Base-by-base conservation (phyloP, 2,329 filamentous ascomycete genomes). In the Alternaria alternata region DNA sequence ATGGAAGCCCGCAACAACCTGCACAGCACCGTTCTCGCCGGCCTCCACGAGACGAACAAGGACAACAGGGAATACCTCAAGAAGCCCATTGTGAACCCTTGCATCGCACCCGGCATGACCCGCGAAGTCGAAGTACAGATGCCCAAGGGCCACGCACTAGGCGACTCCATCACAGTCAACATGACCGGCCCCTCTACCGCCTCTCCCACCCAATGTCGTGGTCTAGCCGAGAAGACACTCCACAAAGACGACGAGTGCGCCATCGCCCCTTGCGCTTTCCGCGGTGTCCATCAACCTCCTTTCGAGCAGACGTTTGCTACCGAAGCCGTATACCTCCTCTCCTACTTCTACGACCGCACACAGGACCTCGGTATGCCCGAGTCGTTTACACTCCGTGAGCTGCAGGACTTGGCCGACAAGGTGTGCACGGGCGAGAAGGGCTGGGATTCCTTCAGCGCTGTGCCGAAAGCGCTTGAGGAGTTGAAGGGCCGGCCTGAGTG, bases 291-390 rank as follows among this genome's bases (percentile, higher is more conserved):
- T 81, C 95, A 99, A 80, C 95, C 95, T 9, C 90, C 91, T 22
- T 86, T 99, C 48, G 89, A 88, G 69, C 96, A 97, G 85, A 99
- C 95, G 0, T 99, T 99, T 74, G 84, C 92, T 26, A 87, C 86
- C 64, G 94, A 98, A 80, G 94, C 97, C 72, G 88, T 98, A 39
- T 99, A 94, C 82, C 93, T 98, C 70, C 94, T 99, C 81, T 96
- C 92, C 30, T 99, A 96, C 86, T 99, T 99, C 82, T 97, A 91
- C 82, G 95, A 99, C 83, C 94, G 96, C 73, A 96, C 92, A 24
- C 87, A 92, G 78, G 92, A 93, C 5, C 88, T 99, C 11, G 96
- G 96, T 68, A 98, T 99, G 93, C 95, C 96, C n/a, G 93, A 97
- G 68, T 94, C 91, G 6, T 99, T 98, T 81, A 97, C 94, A 1